phyloP scores from a whole-genome alignment of 2,329 filamentous ascomycete genomes.

The Alternaria sp. region DNA sequence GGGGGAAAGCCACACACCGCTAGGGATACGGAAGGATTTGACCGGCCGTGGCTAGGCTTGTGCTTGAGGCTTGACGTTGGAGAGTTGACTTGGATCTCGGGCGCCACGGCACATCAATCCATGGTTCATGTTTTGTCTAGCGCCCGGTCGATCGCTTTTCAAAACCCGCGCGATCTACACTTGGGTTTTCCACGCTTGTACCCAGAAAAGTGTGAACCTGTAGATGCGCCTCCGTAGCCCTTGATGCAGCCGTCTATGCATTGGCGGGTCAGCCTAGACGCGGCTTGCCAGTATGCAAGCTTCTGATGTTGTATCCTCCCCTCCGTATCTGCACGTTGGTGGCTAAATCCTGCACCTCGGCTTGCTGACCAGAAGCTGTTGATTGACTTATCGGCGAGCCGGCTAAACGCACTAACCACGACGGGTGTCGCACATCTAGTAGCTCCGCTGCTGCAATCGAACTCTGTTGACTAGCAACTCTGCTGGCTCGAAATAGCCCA shows the following conservation, averaged over 20 bases:
- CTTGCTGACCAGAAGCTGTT: conserved; percentile 1
- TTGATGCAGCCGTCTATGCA: neutral
- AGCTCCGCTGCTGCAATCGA: neutral
- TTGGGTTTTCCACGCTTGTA: neutral
- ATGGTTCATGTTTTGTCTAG: conserved; percentile 6
- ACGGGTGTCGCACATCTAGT: conserved; percentile 3
- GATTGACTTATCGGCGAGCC: conserved; percentile 8
- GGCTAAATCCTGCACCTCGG: conserved; percentile 10
- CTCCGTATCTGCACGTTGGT: conserved; percentile 11
- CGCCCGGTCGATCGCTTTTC: conserved; percentile 13
- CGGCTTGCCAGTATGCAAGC: neutral
- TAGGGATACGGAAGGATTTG: conserved; percentile 1
- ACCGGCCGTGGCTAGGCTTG: neutral
- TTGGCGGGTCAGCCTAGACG: neutral
- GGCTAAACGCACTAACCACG: conserved; percentile 5
- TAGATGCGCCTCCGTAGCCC: neutral
- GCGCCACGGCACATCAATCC: conserved; percentile 2
- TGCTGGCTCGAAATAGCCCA: conserved; percentile 2
- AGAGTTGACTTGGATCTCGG: neutral
- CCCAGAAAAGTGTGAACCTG: neutral
- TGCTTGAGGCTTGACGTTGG: neutral
- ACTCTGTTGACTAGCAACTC: conserved; percentile 6
- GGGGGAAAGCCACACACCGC: conserved; percentile 1
- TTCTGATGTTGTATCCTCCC: conserved; percentile 6
- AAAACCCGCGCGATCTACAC: conserved; percentile 1